These are phyloP conservation scores for Claviceps sp. DNA, from an alignment of 2,329 filamentous ascomycete species.

Conservation along the genomic window DNA sequence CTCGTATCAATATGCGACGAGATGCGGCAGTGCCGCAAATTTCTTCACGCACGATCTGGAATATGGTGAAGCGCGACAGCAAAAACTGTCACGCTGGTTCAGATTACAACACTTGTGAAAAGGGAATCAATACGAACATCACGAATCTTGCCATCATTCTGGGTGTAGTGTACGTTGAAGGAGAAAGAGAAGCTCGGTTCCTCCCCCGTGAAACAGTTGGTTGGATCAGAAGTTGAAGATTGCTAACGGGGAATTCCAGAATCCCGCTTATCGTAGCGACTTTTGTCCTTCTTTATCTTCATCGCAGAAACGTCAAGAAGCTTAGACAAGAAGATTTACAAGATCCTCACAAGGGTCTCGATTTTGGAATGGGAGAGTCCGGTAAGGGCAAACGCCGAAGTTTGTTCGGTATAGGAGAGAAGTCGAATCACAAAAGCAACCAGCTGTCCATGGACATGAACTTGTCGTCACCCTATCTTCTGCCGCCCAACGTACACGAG, in stretches of 20 bases:
- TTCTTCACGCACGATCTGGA: slow-evolving; percentile 6
- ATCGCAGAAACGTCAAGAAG: slow-evolving; percentile 63
- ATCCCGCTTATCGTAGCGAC: slow-evolving; percentile 60
- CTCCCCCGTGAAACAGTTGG: neutral
- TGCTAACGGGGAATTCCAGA: slow-evolving; percentile 29
- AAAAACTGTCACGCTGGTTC: slow-evolving; percentile 6
- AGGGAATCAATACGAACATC: slow-evolving; percentile 39
- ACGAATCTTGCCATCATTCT: slow-evolving; percentile 54
- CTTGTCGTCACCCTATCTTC: slow-evolving; percentile 75
- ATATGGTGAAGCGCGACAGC: slow-evolving; percentile 2
- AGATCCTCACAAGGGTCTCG: slow-evolving; percentile 80
- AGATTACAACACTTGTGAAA: slow-evolving; percentile 39
- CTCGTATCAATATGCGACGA: slow-evolving; percentile 15
- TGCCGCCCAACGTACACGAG: slow-evolving; percentile 67
- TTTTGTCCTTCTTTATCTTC: slow-evolving; percentile 59
- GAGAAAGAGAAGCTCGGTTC: neutral
- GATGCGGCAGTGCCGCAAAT: slow-evolving; percentile 3
- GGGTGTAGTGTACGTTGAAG: slow-evolving; percentile 51
- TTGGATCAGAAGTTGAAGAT: neutral
- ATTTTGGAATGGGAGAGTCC: slow-evolving; percentile 67
- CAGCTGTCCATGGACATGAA: slow-evolving; percentile 63
- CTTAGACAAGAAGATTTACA: slow-evolving; percentile 64
- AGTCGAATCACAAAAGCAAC: slow-evolving; percentile 30
- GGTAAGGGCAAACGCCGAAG: slow-evolving; percentile 23
- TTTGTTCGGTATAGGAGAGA: slow-evolving; percentile 43